Conservation (phyloP, 1,139 yeast species). For the Debaryomycetaceae sp. region DNA sequence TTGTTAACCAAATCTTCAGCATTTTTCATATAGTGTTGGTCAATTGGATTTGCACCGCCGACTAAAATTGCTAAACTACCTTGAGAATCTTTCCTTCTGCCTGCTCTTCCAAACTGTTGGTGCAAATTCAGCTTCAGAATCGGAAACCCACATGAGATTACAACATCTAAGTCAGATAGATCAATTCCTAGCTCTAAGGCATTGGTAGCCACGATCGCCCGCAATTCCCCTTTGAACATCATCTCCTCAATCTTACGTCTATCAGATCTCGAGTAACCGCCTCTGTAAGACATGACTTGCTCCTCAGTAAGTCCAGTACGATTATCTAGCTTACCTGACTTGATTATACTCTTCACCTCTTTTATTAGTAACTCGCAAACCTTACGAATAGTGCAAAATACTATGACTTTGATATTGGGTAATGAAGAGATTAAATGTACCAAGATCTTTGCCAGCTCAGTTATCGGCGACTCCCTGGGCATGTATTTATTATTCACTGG, state of each 20-base stretch:
- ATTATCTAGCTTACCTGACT: constrained; percentile 17
- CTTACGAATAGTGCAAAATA: constrained; percentile 82
- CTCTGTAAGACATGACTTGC: constrained; percentile 88
- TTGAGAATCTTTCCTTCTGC: constrained; percentile 70
- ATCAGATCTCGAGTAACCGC: constrained; percentile 87
- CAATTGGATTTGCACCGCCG: constrained; percentile 82
- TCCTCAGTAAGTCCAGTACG: constrained; percentile 41
- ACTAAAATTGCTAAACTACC: constrained; percentile 71
- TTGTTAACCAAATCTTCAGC: constrained; percentile 59
- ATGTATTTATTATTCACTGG: constrained; percentile 16
- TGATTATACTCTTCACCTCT: constrained; percentile 58
- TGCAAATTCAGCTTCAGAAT: constrained; percentile 79
- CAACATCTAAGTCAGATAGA: constrained; percentile 88
- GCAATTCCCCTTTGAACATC: constrained; percentile 81
- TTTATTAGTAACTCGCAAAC: constrained; percentile 87
- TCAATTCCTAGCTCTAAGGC: constrained; percentile 95
- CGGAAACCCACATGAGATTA: constrained; percentile 89
- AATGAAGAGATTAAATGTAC: constrained; percentile 60
- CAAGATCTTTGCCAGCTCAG: constrained; percentile 72
- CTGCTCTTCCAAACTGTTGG: constrained; percentile 97
- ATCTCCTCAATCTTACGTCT: constrained; percentile 82
- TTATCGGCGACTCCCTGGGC: constrained; percentile 64
- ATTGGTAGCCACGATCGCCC: constrained; percentile 90
- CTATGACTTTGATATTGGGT: constrained; percentile 61
- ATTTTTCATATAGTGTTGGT: constrained; percentile 75